Base-by-base conservation (phyloP, 2,329 filamentous ascomycete genomes). In the Rhytidhysteron rufulum region DNA sequence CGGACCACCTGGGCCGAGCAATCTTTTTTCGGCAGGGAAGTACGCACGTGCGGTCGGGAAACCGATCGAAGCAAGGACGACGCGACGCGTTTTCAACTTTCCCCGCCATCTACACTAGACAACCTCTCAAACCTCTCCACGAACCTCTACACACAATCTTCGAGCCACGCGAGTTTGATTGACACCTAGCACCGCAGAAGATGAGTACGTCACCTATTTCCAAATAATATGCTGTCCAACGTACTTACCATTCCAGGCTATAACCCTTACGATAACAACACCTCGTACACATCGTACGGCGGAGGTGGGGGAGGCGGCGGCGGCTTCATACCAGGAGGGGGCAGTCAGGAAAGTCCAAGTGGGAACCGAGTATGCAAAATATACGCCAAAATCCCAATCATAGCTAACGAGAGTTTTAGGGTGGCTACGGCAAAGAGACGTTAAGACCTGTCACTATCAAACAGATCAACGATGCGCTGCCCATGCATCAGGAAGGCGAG, bases 381-480 rank as follows among this genome's bases (percentile, higher is more conserved):
- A 8, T n/a, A 25, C 15, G 17, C 16, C n/a, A 10, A 16, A 25
- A 4, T n/a, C 17, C 31, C 4, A 16, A 30, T 13, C 8, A 30
- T 30, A 30, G 27, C n/a, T 33, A 40, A 11, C n/a, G n/a, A n/a
- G n/a, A n/a, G n/a, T n/a, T n/a, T n/a, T n/a, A 37, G 15, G 44
- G 81, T 75, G 70, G 73, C 44, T 85, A 85, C 63, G 77, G 78
- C 53, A 87, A 94, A 67, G 88, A 96, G 57, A 90, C 88, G 16
- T 78, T 98, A 38, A 86, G 93, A 32, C 90, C 93, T 1, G 86
- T 96, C 34, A 98, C 93, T 9, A 88, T 97, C 69, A 96, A 96
- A 68, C 93, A 98, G 69, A 79, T 96, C 42, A 73, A 90, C 59
- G 88, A 94, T 48, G 87, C 88, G 49, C 77, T 85, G 48, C 84